Evolutionary conservation across 192 early-diverging fungal species (phyloP).

Genomic region (Helicostylum pulchrum): DNA sequence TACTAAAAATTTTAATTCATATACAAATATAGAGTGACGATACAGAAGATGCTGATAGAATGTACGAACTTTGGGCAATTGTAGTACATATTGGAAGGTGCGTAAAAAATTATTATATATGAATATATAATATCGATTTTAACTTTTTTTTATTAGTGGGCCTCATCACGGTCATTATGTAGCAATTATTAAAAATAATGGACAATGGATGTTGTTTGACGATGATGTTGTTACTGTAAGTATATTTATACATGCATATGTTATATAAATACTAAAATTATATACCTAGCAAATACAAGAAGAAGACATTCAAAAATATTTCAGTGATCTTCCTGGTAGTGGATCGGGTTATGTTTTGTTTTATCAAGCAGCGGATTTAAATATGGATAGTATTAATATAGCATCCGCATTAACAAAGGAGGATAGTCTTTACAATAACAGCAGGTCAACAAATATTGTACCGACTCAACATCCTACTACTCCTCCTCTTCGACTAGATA

Average conservation of each 20-base stretch:
- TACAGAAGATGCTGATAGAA: slow-evolving; percentile 76
- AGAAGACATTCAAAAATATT: slow-evolving; percentile 74
- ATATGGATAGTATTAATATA: slow-evolving; percentile 25
- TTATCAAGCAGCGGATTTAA: slow-evolving; percentile 57
- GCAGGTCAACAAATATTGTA: background rate
- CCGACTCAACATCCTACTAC: background rate
- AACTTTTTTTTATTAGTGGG: slow-evolving; percentile 51
- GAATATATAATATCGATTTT: background rate
- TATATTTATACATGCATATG: background rate
- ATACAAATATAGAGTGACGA: slow-evolving; percentile 59
- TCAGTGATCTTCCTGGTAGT: slow-evolving; percentile 70
- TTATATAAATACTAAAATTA: background rate
- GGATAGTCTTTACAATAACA: background rate
- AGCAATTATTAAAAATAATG: slow-evolving; percentile 79
- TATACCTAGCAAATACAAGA: slow-evolving; percentile 60
- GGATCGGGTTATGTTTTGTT: slow-evolving; percentile 82
- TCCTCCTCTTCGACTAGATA: background rate
- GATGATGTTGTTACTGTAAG: slow-evolving; percentile 90
- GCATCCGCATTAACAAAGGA: background rate
- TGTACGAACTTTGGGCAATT: slow-evolving; percentile 87
- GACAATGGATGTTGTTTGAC: slow-evolving; percentile 93
- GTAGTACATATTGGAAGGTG: slow-evolving; percentile 93
- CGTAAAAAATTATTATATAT: background rate
- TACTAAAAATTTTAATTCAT: background rate
- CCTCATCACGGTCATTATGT: slow-evolving; percentile 98